These are phyloP conservation scores for Cordia subcordata DNA, from an alignment of 257 asterid species.

Conservation along the genomic window DNA sequence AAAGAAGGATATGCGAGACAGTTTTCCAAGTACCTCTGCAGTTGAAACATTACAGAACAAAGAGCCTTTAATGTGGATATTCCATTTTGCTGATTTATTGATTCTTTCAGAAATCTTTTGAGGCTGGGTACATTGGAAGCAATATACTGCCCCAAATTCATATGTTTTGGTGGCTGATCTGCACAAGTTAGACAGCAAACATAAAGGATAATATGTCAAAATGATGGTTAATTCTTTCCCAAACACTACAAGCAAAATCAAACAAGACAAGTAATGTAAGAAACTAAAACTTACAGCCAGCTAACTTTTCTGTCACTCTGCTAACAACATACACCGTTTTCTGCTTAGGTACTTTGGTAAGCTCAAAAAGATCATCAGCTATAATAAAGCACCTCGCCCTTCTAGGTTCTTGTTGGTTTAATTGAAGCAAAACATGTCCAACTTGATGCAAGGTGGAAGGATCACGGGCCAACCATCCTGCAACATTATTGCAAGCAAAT, in stretches of 20 bases:
- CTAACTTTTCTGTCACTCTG: constrained; percentile 56
- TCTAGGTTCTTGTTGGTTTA: constrained; percentile 56
- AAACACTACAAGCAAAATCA: constrained; percentile 1
- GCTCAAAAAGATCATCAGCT: constrained; percentile 98
- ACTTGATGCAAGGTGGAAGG: constrained; percentile 77
- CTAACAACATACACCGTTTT: constrained; percentile 62
- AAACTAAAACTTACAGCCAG: constrained; percentile 57
- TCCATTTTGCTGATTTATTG: constrained; percentile 45
- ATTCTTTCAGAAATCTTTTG: constrained; percentile 47
- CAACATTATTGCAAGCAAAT: constrained; percentile 9
- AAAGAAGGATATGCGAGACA: neutral
- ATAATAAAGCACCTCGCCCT: constrained; percentile 62
- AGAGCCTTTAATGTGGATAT: constrained; percentile 62
- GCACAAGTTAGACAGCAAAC: constrained; percentile 23
- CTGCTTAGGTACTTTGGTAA: constrained; percentile 66
- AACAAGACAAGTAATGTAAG: neutral
- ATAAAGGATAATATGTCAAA: constrained; percentile 2
- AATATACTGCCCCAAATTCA: constrained; percentile 64
- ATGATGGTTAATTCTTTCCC: neutral
- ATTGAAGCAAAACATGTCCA: constrained; percentile 76
- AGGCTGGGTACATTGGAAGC: constrained; percentile 79
- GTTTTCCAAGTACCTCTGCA: constrained; percentile 52
- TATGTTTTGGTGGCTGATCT: constrained; percentile 55
- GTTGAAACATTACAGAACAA: constrained; percentile 63
- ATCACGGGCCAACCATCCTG: constrained; percentile 87